Evolutionary conservation across 352 stramenopile genomes (phyloP).

Genomic region (Globisporangium parvum): DNA sequence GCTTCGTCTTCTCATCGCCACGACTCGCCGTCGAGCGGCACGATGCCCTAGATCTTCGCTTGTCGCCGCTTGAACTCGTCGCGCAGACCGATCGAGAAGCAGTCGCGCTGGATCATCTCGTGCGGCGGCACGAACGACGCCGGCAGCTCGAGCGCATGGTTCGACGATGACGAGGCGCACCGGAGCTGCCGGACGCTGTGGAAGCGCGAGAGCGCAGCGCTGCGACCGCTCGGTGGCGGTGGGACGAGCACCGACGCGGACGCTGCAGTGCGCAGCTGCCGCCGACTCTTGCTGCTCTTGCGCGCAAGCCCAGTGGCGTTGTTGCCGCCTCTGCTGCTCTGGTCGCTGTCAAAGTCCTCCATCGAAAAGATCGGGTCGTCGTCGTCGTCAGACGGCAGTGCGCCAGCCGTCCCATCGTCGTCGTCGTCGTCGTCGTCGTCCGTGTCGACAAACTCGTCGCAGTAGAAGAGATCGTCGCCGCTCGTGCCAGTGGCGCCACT

Average conservation of each 20-base stretch:
- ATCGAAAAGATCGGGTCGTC: constrained; percentile 77
- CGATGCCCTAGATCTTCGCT: constrained; percentile 10
- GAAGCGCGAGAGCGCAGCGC: constrained; percentile 9
- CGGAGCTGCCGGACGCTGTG: constrained; percentile 17
- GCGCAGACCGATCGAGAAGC: constrained; percentile 64
- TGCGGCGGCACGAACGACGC: constrained; percentile 72
- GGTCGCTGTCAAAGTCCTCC: constrained; percentile 44
- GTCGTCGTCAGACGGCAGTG: constrained; percentile 11
- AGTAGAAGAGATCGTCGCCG: constrained; percentile 6
- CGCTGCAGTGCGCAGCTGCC: constrained; percentile 4
- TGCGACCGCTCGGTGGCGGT: constrained; percentile 7
- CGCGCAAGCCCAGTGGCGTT: constrained; percentile 8
- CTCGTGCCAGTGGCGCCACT: not conserved
- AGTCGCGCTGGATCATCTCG: constrained; percentile 62
- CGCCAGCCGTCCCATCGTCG: not conserved
- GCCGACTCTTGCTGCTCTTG: constrained; percentile 5
- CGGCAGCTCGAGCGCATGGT: constrained; percentile 19
- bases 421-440: constrained; percentile 40
- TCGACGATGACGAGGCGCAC: constrained; percentile 9
- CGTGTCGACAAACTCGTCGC: constrained; percentile 18
- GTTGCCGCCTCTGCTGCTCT: constrained; percentile 16
- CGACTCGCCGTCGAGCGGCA: not conserved
- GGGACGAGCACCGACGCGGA: constrained; percentile 9
- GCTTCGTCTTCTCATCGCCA: not conserved
- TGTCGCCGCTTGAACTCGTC: constrained; percentile 66